A percentile compares a stretch with the other conserved stretches of the same genome.
Evolutionary conservation across 768 basidiomycete species (phyloP).

Genomic region (Suillus plorans): DNA sequence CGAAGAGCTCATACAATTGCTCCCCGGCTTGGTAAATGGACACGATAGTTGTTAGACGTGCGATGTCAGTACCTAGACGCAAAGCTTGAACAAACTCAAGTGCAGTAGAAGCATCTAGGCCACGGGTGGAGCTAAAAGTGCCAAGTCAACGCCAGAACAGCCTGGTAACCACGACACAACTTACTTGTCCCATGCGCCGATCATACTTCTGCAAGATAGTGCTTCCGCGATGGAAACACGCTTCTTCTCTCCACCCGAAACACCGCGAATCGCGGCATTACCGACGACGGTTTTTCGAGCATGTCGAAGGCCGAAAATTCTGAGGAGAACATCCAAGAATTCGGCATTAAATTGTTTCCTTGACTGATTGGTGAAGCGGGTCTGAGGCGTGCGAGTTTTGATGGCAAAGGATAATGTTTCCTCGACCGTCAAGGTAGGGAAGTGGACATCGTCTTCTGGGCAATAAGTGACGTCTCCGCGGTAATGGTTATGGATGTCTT

Average conservation of each 20-base stretch:
- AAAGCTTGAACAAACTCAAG: constrained; percentile 70
- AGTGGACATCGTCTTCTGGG: constrained; percentile 46
- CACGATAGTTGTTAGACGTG: constrained; percentile 62
- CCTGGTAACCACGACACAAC: constrained; percentile 9
- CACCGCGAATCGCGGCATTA: constrained; percentile 71
- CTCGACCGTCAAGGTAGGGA: constrained; percentile 48
- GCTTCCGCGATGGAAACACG: constrained; percentile 80
- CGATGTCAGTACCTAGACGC: constrained; percentile 60
- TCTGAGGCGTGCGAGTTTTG: constrained; percentile 44
- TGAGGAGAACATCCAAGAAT: constrained; percentile 50
- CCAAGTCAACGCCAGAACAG: not conserved
- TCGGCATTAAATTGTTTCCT: constrained; percentile 30
- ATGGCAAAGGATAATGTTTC: constrained; percentile 54
- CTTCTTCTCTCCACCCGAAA: constrained; percentile 78
- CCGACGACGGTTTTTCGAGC: constrained; percentile 74
- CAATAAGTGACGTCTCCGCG: constrained; percentile 47
- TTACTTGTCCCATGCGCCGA: constrained; percentile 81
- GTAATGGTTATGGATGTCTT: constrained; percentile 46
- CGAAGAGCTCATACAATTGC: constrained; percentile 59
- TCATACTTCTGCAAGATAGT: constrained; percentile 57
- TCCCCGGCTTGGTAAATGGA: constrained; percentile 86
- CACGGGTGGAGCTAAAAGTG: constrained; percentile 56
- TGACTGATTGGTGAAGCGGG: constrained; percentile 16
- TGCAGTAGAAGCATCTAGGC: constrained; percentile 69
- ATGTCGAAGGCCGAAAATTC: constrained; percentile 76